Conservation (phyloP, 768 basidiomycete species). For the Kwoniella europaea region DNA sequence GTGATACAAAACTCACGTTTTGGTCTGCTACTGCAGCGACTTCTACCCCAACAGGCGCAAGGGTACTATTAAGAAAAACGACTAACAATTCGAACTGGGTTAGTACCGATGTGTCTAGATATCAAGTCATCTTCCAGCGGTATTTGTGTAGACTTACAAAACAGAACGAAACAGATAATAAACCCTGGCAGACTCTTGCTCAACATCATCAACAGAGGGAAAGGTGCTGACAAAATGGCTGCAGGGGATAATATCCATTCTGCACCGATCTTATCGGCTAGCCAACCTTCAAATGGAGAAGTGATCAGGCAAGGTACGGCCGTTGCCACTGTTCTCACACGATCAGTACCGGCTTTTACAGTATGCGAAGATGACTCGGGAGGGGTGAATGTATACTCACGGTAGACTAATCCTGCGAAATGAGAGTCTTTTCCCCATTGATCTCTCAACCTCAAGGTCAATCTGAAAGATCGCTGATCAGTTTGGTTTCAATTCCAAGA, state of each 20-base stretch:
- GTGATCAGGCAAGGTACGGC: slow-evolving; percentile 27
- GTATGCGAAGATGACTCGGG: too few relatives aligned
- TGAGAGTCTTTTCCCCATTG: slow-evolving; percentile 30
- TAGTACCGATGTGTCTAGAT: background rate
- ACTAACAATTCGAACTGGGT: slow-evolving; percentile 1
- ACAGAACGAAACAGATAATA: slow-evolving; percentile 25
- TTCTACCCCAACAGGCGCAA: slow-evolving; percentile 23
- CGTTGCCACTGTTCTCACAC: slow-evolving; percentile 19
- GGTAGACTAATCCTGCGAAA: slow-evolving; percentile 32
- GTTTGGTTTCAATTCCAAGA: background rate
- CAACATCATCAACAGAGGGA: slow-evolving; percentile 24
- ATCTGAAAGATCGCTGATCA: background rate
- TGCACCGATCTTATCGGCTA: slow-evolving; percentile 33
- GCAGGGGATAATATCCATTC: slow-evolving; percentile 21
- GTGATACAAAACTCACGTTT: slow-evolving; percentile 6
- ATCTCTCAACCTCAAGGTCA: slow-evolving; percentile 23
- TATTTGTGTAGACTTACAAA: slow-evolving; percentile 20
- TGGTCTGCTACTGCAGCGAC: slow-evolving; percentile 19
- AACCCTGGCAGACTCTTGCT: slow-evolving; percentile 25
- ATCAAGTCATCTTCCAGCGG: background rate
- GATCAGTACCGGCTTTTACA: too few relatives aligned
- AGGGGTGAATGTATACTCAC: slow-evolving; percentile 7
- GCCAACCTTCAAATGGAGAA: slow-evolving; percentile 25
- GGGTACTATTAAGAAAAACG: slow-evolving; percentile 5
- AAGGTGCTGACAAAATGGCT: slow-evolving; percentile 25